A percentile compares a stretch with the other conserved stretches of the same genome.
Evolutionary conservation across 1,284 basidiomycete species (phyloP).

Genomic region (Trametes versicolor): DNA sequence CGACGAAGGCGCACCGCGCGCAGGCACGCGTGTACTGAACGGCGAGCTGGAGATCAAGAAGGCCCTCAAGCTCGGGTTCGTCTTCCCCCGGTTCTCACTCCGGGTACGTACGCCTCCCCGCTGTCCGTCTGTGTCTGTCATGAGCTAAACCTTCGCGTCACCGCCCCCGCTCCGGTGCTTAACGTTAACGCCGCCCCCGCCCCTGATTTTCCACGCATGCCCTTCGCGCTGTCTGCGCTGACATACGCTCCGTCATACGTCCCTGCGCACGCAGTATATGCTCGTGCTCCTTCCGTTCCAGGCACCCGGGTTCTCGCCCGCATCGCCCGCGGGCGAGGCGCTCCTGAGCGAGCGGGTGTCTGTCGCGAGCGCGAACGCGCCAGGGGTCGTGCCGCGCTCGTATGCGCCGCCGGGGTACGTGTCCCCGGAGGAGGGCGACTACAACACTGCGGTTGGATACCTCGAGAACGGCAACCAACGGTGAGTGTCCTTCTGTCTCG

Average conservation of each 20-base stretch:
- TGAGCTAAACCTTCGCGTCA: not conserved
- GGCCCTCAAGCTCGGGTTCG: slow-evolving; percentile 59
- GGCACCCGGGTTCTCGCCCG: slow-evolving; percentile 54
- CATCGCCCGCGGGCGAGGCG: slow-evolving; percentile 38
- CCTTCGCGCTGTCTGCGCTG: not conserved
- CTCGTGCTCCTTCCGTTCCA: slow-evolving; percentile 57
- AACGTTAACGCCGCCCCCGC: not conserved
- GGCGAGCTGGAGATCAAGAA: slow-evolving; percentile 63
- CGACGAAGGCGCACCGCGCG: slow-evolving; percentile 41
- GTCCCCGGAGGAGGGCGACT: slow-evolving; percentile 54
- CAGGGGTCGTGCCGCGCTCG: slow-evolving; percentile 54
- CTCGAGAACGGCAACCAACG: slow-evolving; percentile 68
- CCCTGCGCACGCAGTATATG: slow-evolving; percentile 51
- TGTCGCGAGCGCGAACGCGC: slow-evolving; percentile 53
- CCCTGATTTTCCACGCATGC: not conserved
- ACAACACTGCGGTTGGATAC: slow-evolving; percentile 60
- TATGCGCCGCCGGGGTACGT: slow-evolving; percentile 65
- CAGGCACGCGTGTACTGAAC: slow-evolving; percentile 50
- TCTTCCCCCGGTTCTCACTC: slow-evolving; percentile 61
- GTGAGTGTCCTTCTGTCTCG: slow-evolving; percentile 38
- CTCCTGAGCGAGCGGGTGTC: slow-evolving; percentile 54
- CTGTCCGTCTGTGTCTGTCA: not conserved
- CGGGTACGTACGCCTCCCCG: slow-evolving; percentile 48
- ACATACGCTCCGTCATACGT: not conserved
- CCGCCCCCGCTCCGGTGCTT: slow-evolving; percentile 11